Evolutionary conservation across 805 yeast species (phyloP).

Genomic region (Debaryomyces castellii): DNA sequence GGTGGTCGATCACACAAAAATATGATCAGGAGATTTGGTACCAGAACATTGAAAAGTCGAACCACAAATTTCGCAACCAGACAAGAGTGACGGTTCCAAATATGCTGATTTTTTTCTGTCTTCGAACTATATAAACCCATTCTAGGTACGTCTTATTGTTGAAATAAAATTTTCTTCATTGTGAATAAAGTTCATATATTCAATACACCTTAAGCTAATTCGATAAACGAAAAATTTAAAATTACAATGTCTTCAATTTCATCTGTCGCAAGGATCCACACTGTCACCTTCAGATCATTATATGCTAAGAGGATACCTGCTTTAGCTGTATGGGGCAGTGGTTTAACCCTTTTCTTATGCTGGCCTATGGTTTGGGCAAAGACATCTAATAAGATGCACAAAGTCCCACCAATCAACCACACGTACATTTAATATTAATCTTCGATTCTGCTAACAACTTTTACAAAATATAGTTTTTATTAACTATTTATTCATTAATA

Average conservation of each 20-base stretch:
- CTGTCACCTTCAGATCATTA: slow-evolving; percentile 20
- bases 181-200: background rate
- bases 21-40: slow-evolving; percentile 1
- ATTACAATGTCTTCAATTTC: background rate
- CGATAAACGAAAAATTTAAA: background rate
- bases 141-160: background rate
- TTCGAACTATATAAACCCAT: background rate
- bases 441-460: background rate
- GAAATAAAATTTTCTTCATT: background rate
- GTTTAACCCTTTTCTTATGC: slow-evolving; percentile 27
- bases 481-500: background rate
- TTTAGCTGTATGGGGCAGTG: slow-evolving; percentile 30
- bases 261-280: slow-evolving; percentile 1
- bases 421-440: background rate
- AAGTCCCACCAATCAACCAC: slow-evolving; percentile 24
- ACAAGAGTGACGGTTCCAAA: background rate
- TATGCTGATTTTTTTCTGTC: background rate
- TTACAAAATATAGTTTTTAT: background rate
- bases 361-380: slow-evolving; percentile 36
- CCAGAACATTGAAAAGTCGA: background rate
- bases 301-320: slow-evolving; percentile 29
- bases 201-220: background rate
- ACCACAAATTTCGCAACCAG: slow-evolving; percentile 2
- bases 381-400: slow-evolving; percentile 20
- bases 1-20: background rate